These are phyloP conservation scores for Hexamita inflata DNA, from an alignment of 208 protist genomes.

Conservation along the genomic window DNA sequence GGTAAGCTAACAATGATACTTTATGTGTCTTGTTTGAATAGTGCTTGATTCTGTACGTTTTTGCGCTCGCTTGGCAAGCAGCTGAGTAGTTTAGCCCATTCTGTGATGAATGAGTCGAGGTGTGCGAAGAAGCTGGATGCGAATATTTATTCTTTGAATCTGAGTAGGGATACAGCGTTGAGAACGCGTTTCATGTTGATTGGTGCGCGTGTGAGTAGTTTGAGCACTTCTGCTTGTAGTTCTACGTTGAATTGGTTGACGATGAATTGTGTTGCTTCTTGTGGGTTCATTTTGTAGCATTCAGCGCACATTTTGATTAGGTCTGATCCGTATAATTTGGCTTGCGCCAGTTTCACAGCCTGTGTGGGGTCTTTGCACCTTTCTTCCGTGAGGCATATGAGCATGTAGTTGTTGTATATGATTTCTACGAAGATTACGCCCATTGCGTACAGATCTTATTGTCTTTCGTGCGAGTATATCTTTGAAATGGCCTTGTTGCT, in stretches of 20 bases:
- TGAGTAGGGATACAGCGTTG: not conserved
- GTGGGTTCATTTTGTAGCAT: no score
- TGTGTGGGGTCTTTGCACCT: not conserved
- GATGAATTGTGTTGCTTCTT: no score
- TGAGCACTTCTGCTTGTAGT: no score
- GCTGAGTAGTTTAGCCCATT: not conserved
- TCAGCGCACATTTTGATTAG: no score
- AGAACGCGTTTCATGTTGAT: not conserved
- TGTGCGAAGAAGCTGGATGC: not conserved
- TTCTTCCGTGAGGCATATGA: not conserved
- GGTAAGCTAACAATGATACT: not conserved
- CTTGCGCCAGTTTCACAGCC: not conserved
- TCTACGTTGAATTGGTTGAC: no score
- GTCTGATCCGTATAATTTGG: no score
- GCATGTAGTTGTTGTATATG: not conserved
- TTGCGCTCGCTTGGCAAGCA: not conserved
- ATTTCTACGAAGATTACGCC: not conserved
- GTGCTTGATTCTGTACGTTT: not conserved
- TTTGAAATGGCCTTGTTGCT: not conserved
- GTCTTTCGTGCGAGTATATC: not conserved
- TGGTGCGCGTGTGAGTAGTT: not conserved
- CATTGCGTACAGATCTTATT: not conserved
- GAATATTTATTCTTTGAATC: not conserved
- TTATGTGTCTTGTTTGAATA: not conserved
- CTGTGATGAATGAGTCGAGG: not conserved